Base-by-base conservation (phyloP, 2,329 filamentous ascomycete genomes). In the Nothophaeocryptopus gaeumannii region DNA sequence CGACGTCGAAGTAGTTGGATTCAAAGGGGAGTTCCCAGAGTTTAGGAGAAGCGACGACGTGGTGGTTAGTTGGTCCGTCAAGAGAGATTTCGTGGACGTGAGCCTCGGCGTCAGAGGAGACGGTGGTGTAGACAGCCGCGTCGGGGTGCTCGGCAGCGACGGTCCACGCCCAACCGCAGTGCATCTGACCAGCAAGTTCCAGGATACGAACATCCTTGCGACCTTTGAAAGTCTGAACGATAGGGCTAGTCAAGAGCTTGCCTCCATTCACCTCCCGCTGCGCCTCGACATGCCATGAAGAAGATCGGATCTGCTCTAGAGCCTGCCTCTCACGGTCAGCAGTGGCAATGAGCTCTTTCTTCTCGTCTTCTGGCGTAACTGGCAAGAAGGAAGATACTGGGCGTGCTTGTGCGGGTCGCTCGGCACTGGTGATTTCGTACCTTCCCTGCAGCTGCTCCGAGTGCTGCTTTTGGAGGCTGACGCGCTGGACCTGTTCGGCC, bases 81-180 rank as follows among this genome's bases (percentile, higher is more conserved):
- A 93, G 82, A 62, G 87, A 87, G 52, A 80, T 82, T 68, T 88
- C 88, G 62, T 84, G 50, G 26, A 67, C 63, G 16, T 67, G 62
- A 9, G 62, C 66, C 45, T 66, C 67, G 36, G 61, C 59, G 47
- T 69, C 64, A 15, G 64, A 59, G 7, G 70, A 71, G 33, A 69
- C 64, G 47, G 92, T 89, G 0, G 92, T 96, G 73, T 91, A 95
- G 46, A 96, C 82, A 67, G 89, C 90, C 49, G 88, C 81, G 67
- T 89, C 85, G 13, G 88, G 89, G 69, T 91, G 93, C 67, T 92
- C 86, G 41, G 88, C 78, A 1, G 93, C 90, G 50, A 89, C 87
- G 66, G 93, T 85, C 93, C 93, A 99, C 15, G 88, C 92, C 93
- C 93, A 99, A 70, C 95, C 90, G 66, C 89, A 92, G 11, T 87